Base-by-base conservation (phyloP, 1,284 basidiomycete species). In the Cerioporus squamosus region DNA sequence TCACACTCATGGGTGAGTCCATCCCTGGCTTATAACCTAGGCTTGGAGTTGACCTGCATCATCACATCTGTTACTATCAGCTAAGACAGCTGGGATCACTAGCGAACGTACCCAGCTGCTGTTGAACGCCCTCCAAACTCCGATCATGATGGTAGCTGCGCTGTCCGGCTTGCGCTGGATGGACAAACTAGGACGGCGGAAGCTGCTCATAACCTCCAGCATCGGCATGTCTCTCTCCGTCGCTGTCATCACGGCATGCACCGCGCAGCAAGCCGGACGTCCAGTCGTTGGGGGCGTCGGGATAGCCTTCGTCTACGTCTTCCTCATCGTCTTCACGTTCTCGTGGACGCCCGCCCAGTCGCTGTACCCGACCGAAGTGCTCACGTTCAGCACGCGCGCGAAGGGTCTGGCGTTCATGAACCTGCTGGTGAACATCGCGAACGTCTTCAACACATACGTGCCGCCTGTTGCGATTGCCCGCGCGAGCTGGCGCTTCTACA, bases 341-440 rank as follows among this genome's bases (percentile, higher is more conserved):
- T 61, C 64, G n/a, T 67, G 66, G 66, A 67, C 66, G 17, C 66
- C 66, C 8, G 62, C 64, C 31, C 66, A 67, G 46, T 67, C 66
- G 38, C 55, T 67, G 40, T 67, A 67, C 51, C 66, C 66, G 9
- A 64, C 64, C 17, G 66, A 67, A 53, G 66, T 67, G 22, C 58
- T 67, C 31, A 60, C 66, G 4, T 67, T 63, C 54, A 62, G 59
- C 24, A 65, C 62, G 9, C 66, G 64, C n/a, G 66, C 66, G 24
- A 67, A 67, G 42, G 66, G 66, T 12, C 51, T 67, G 29, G 66
- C 66, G 12, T 61, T 61, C 53, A 62, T 64, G 62, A 67, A 67
- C 46, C 55, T 67, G 24, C 58, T 67, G n/a, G 59, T 63, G 42
- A 65, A 67, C 20, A 47, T 64, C 18, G 64, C 60, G 22, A 58